Evolutionary conservation across 2,329 filamentous ascomycete species (phyloP).

Genomic region (Chaetomiaceae sp.): DNA sequence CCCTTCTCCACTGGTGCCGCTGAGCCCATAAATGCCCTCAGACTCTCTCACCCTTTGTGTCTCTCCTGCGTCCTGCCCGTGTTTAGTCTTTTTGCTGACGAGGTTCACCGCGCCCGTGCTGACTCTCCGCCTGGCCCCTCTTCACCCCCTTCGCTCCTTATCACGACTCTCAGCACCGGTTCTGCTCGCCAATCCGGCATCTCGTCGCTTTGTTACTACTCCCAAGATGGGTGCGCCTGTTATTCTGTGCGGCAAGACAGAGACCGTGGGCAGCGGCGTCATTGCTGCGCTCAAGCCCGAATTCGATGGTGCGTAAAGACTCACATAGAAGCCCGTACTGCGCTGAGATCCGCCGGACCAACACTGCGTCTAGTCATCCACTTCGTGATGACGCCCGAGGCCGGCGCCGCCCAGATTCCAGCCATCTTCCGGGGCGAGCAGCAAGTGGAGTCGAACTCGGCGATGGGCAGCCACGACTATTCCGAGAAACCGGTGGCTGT

Average conservation of each 20-base stretch:
- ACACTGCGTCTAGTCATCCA: neutral
- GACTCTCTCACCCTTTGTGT: too few relatives aligned
- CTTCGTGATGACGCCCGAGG: conserved; percentile 5
- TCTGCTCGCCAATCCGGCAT: too few relatives aligned
- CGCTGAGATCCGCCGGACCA: neutral
- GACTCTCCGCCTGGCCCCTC: too few relatives aligned
- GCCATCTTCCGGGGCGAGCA: conserved; percentile 4
- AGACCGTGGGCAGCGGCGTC: conserved; percentile 2
- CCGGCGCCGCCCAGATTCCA: conserved; percentile 2
- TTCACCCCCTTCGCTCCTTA: too few relatives aligned
- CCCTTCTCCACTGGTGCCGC: too few relatives aligned
- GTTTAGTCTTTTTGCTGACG: too few relatives aligned
- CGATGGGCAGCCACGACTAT: conserved; percentile 6
- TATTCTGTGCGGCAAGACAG: conserved; percentile 1
- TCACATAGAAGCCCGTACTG: neutral
- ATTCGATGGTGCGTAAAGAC: neutral
- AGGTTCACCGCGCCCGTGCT: too few relatives aligned
- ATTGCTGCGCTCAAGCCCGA: conserved; percentile 5
- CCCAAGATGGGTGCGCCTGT: conserved; percentile 1
- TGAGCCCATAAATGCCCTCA: too few relatives aligned
- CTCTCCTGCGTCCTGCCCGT: too few relatives aligned
- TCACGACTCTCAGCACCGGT: too few relatives aligned
- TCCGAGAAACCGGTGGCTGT: conserved; percentile 1
- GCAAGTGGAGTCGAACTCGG: neutral
- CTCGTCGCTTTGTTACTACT: neutral